A percentile compares a stretch with the other conserved stretches of the same genome.
These are phyloP conservation scores for Trypanosoma congolense DNA, from an alignment of 208 protist genomes.

Conservation along the genomic window DNA sequence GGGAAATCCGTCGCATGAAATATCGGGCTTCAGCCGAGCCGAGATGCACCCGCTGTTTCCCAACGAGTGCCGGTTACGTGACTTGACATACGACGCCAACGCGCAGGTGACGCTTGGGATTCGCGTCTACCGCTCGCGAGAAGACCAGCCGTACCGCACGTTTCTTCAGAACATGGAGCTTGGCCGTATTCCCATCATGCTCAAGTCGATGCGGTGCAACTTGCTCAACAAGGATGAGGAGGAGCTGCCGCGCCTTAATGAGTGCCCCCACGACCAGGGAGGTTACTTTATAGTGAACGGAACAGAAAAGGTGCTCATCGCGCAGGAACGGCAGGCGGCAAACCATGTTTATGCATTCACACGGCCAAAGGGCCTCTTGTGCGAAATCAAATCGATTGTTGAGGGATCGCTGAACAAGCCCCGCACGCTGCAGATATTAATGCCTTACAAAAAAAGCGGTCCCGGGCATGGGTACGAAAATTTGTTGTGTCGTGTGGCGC, in stretches of 20 bases:
- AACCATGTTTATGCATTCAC: conserved; percentile 96
- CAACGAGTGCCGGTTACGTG: conserved; percentile 93
- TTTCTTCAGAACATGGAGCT: conserved; percentile 40
- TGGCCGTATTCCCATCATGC: conserved; percentile 94
- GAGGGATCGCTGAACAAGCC: conserved; percentile 86
- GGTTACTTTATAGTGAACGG: conserved; percentile 99
- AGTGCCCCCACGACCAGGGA: conserved; percentile 94
- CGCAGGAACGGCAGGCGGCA: conserved; percentile 86
- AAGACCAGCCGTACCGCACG: conserved; percentile 25
- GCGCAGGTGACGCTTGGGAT: conserved; percentile 34
- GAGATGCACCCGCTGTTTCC: conserved; percentile 84
- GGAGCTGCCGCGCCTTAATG: conserved; percentile 73
- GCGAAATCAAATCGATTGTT: conserved; percentile 93
- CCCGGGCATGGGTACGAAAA: conserved; percentile 67
- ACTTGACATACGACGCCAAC: conserved; percentile 95
- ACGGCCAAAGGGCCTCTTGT: conserved; percentile 88
- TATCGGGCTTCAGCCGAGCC: conserved; percentile 39
- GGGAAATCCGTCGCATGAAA: conserved; percentile 72
- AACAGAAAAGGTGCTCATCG: conserved; percentile 95
- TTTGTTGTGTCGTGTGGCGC: conserved; percentile 58
- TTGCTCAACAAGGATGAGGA: conserved; percentile 55
- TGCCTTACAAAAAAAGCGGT: conserved; percentile 53
- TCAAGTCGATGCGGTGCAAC: conserved; percentile 90
- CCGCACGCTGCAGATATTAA: conserved; percentile 91
- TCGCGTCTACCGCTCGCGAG: conserved; percentile 22